Base-by-base conservation (phyloP, 2,329 filamentous ascomycete genomes). In the Hypocrella siamensis region DNA sequence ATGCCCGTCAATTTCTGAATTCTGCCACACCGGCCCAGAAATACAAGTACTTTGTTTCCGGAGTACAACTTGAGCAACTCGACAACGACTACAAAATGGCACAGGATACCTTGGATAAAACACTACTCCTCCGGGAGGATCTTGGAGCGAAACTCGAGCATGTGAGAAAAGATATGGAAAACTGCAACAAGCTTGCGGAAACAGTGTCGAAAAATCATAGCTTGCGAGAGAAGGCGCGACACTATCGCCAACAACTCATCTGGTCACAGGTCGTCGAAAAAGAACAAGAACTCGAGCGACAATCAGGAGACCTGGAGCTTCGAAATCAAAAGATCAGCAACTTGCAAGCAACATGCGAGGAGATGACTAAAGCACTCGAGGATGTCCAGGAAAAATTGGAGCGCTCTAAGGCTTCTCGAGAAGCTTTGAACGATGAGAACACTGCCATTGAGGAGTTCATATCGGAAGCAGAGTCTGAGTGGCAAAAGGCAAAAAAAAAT, bases 11-110 rank as follows among this genome's bases (percentile, higher is more conserved):
- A 36, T 98, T 98, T 45, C 67, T 98, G 27, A 93, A 88, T 47
- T 72, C 77, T 22, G 88, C 90, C 10, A 80, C 75, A 3, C 72
- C 85, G 1, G 61, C 70, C 4, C 76, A 88, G 37, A 98, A 98
- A 51, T 98, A 96, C 63, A 90, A 83, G 42, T 94, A 94, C 47
- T 98, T 98, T 48, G 70, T 93, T 37, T 84, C 86, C 44, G 90
- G 90, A 17, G 92, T 93, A 1, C 86, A 96, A 45, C 69, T 98
- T 1, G 84, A 96, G 50, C 79, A 88, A 43, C 66, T 98, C 8
- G 84, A 93, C 49, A 77, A 83, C 38, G 90, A 98, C 47, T 98
- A 98, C 53, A 72, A 76, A 36, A 62, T 93, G 35, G 74, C 94
- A 11, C 75, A 79, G 38, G 79, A 93, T 41, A 78, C 72, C 4